phyloP scores from a whole-genome alignment of 1,284 basidiomycete genomes.

The Cryptococcus amylolentus region DNA sequence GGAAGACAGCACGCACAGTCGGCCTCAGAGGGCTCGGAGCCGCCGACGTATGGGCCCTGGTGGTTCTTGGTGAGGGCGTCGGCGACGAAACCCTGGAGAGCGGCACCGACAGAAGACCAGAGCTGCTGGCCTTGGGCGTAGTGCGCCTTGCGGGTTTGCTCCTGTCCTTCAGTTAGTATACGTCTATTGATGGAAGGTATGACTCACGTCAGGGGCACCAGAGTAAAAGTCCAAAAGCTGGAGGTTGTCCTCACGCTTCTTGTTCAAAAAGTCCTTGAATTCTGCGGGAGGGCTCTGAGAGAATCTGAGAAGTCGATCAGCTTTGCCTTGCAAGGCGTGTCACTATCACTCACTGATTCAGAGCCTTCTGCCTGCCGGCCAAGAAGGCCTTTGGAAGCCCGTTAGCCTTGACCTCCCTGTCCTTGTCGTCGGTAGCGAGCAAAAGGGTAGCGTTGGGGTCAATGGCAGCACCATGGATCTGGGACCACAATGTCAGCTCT shows the following conservation, averaged over 20 bases:
- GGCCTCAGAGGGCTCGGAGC: constrained; percentile 35
- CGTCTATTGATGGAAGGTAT: not conserved
- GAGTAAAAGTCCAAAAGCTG: constrained; percentile 49
- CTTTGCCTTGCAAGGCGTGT: not conserved
- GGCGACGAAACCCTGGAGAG: constrained; percentile 37
- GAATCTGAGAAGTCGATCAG: not conserved
- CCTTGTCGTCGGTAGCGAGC: constrained; percentile 56
- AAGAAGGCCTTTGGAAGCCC: constrained; percentile 51
- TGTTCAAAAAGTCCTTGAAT: constrained; percentile 57
- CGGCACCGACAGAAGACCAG: constrained; percentile 39
- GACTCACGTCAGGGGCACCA: constrained; percentile 29
- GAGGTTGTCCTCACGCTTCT: constrained; percentile 56
- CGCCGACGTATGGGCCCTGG: constrained; percentile 34
- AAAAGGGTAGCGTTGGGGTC: constrained; percentile 59
- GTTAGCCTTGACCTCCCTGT: constrained; percentile 53
- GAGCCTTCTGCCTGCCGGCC: constrained; percentile 52
- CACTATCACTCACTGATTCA: constrained; percentile 22
- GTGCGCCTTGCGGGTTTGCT: constrained; percentile 24
- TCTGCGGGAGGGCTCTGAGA: constrained; percentile 48
- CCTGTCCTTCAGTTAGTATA: constrained; percentile 8
- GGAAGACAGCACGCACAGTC: constrained; percentile 35
- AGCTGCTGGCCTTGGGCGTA: constrained; percentile 32
- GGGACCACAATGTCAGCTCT: constrained; percentile 12
- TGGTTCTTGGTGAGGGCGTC: constrained; percentile 35
- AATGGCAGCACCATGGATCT: constrained; percentile 57